Evolutionary conservation across 257 asterid species (phyloP), one percentile per base, ranked within the genome.

Genomic region (Forsythia viridissima): DNA sequence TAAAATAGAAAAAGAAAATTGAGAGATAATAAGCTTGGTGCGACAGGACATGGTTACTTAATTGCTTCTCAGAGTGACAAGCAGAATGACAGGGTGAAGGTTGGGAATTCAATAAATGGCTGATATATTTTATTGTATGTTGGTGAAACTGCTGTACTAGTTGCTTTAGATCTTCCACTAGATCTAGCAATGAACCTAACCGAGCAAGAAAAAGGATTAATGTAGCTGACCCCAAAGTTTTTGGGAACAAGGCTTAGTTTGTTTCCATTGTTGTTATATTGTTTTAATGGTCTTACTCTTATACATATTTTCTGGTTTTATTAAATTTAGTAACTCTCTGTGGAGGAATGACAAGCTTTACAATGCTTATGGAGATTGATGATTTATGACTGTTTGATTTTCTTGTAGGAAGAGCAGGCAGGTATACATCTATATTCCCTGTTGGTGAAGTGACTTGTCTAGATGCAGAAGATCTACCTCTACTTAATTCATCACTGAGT

Each of bases 371-470:
- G 18, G 16, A 63, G 9, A 63, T 82, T 34, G 10, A 36, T 67
- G 51, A 66, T 69, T 43, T 77, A 24, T 75, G 77, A 71, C 21
- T 76, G 48, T 24, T 71, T 52, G 40, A 72, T 84, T 77, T 80
- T 84, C 81, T 81, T 88, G 85, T 84, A 95, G 99, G 99, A 79
- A 90, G 99, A 88, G 99, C 99, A 48, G 99, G 99, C n/a, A 89
- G 99, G 81, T 95, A 87, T 85, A 94, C 85, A 85, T 95, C 99
- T 69, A 85, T 89, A 74, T 95, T 77, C 88, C 96, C 99, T 37
- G 81, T 76, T 70, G 99, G 99, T 24, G 92, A 92, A 90, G 98
- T 93, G 76, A 95, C 99, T 73, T 95, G 99, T 84, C 84, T 93
- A 52, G 81, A 84, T 71, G 71, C 83, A 2, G 72, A 69, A 3